Evolutionary conservation across 768 basidiomycete species (phyloP), one percentile per base, ranked within the genome.

Genomic region (Asterophora parasitica): DNA sequence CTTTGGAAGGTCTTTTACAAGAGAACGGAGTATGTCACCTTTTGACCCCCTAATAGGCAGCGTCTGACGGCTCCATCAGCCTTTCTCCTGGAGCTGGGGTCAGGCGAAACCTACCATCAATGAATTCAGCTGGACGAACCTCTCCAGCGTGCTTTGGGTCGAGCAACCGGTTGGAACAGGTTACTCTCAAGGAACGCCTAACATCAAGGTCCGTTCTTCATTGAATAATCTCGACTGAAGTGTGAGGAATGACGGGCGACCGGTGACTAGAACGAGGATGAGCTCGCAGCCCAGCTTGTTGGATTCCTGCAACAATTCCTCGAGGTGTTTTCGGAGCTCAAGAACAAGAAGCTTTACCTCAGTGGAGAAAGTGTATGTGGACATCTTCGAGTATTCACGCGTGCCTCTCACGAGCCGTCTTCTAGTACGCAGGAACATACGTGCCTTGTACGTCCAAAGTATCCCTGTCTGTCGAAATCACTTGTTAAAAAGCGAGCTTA

Each of bases 141-240:
- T 89, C 7, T 85, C 85, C 2, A 86, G 82, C 46, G 64, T 88
- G 6, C 65, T 88, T 13, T 90, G 76, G 72, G 77, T 89, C 9
- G 88, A 90, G 53, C 88, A 88, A 53, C 87, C 87, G 3, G 81
- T 89, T 26, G 87, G 87, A 4, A 88, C 86, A 4, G 87, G 87
- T 0, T 89, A 82, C 61, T 83, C 83, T 2, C 83, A 83, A 50
- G 87, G 87, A 13, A 68, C 51, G 11, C 85, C 87, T 0, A 78
- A 81, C 48, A 81, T 82, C 52, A 63, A 71, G 61, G 76, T 87
- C 53, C 52, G 76, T 49, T 35, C 19, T 19, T 32, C 12, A 17
- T 17, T 1, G 0, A 19, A n/a, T 17, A 30, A 23, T 36, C 1
- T 42, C 15, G 10, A 30, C 0, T n/a, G 16, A 5, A 28, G 15